A percentile compares a stretch with the other conserved stretches of the same genome.
phyloP scores from a whole-genome alignment of 2,329 filamentous ascomycete genomes.

The Pseudogymnoascus sp. region DNA sequence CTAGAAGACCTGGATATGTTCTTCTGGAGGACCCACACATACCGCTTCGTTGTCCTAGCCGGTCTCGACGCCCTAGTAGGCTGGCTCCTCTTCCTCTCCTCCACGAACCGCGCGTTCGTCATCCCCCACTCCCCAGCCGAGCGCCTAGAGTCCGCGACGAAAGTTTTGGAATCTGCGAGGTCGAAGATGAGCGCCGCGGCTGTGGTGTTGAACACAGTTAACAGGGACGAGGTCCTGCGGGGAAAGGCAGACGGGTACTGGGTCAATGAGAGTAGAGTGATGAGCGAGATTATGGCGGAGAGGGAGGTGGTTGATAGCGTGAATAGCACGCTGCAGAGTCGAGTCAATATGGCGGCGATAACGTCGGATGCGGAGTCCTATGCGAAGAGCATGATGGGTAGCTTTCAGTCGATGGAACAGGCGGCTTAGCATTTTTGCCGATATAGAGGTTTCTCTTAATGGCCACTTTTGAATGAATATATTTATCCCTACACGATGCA shows the following conservation, averaged over 20 bases:
- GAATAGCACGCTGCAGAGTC: slow-evolving; percentile 54
- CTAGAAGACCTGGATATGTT: slow-evolving; percentile 59
- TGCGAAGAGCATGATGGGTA: slow-evolving; percentile 35
- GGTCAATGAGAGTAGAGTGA: slow-evolving; percentile 64
- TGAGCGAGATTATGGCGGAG: slow-evolving; percentile 70
- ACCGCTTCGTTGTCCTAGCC: slow-evolving; percentile 56
- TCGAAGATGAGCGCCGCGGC: slow-evolving; percentile 63
- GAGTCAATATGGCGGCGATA: slow-evolving; percentile 54
- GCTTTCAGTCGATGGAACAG: background rate
- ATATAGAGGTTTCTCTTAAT: background rate
- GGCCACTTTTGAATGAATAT: background rate
- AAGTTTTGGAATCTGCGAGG: slow-evolving; percentile 49
- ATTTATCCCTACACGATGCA: background rate
- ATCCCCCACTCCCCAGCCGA: slow-evolving; percentile 52
- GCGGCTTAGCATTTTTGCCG: background rate
- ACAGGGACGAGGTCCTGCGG: slow-evolving; percentile 64
- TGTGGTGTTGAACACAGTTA: slow-evolving; percentile 70
- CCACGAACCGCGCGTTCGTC: slow-evolving; percentile 71
- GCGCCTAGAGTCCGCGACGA: slow-evolving; percentile 53
- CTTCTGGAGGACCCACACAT: slow-evolving; percentile 58
- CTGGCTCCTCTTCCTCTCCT: slow-evolving; percentile 61
- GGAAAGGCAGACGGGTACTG: slow-evolving; percentile 64
- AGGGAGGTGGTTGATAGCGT: slow-evolving; percentile 64
- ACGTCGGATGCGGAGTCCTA: slow-evolving; percentile 56
- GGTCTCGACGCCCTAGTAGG: slow-evolving; percentile 56